Evolutionary conservation across 345 rosid genomes (phyloP).

Genomic region (Erodium maritimum): DNA sequence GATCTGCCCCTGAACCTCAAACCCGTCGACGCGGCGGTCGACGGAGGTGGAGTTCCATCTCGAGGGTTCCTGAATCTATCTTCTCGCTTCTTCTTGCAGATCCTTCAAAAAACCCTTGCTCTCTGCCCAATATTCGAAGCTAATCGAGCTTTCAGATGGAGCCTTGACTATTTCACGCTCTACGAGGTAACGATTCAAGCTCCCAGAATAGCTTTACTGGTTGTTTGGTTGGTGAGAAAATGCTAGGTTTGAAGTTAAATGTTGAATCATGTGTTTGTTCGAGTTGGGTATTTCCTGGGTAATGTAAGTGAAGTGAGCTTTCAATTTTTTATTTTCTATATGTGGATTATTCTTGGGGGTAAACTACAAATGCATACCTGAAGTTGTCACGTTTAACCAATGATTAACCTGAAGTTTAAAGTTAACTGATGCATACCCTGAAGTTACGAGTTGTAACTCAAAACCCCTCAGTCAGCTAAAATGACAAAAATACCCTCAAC

Average conservation of each 20-base stretch:
- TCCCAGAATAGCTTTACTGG: background rate
- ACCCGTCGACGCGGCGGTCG: too few species aligned
- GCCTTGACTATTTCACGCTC: slow-evolving; percentile 25
- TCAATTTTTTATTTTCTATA: background rate
- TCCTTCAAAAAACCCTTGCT: slow-evolving; percentile 22
- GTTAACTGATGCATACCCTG: too few species aligned
- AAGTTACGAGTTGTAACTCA: too few species aligned
- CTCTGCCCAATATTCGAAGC: slow-evolving; percentile 1
- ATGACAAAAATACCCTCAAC: too few species aligned
- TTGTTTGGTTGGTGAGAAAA: slow-evolving; percentile 25
- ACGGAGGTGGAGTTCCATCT: too few species aligned
- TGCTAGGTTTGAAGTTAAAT: slow-evolving; percentile 5
- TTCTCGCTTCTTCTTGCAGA: slow-evolving; percentile 2
- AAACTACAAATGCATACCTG: too few species aligned
- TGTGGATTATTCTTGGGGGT: background rate
- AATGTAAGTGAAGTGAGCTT: background rate
- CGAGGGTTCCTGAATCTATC: slow-evolving; percentile 7
- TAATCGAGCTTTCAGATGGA: slow-evolving; percentile 17
- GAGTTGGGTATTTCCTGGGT: background rate
- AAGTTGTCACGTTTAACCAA: too few species aligned
- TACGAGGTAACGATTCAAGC: slow-evolving; percentile 23
- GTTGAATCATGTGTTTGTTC: slow-evolving; percentile 9
- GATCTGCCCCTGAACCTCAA: too few species aligned
- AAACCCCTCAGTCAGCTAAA: too few species aligned
- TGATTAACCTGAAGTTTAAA: too few species aligned